Evolutionary conservation across 805 yeast species (phyloP), one percentile per base, ranked within the genome.

Genomic region (Kodamaea lidongshanica): DNA sequence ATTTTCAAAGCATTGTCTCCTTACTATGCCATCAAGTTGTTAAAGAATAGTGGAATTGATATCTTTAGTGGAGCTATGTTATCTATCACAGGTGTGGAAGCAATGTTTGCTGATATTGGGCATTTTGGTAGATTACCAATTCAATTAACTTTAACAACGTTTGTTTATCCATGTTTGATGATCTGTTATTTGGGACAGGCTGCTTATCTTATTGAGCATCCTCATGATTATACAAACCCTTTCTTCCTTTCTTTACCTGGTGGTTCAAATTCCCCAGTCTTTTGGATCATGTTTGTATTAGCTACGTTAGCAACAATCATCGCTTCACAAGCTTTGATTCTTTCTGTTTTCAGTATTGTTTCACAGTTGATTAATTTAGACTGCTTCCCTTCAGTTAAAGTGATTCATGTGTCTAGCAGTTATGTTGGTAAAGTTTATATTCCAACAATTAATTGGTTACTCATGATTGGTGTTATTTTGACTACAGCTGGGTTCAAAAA

Each of bases 21-120:
- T 2, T 50, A 54, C 29, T 66, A 67, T 41, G 80, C 79, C 1
- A 56, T 72, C 28, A 41, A 55, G n/a, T 60, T 62, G 21, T 49
- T 75, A 37, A 54, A 45, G 27, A 39, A 45, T 7, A 58, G 63
- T 3, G 63, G 61, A 12, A 52, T 68, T 16, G 72, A 66, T 43
- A 53, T 61, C 2, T 53, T 75, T 18, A 64, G 72, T 7, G 67
- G 72, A 4, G 70, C 72, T 3, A 65, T 74, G 70, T 63, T 75
- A 25, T 56, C 74, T 1, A 51, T 75, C 15, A 74, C 82, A 0
- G 81, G 81, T 18, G 58, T 71, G 4, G 81, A 75, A 39, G 79
- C 80, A 5, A 68, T 75, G 75, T 76, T 75, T 53, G 77, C 79
- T 2, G 80, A 75, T 48, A 58, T 74, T 29, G 74, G 79, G 4